A percentile compares a stretch with the other conserved stretches of the same genome.
Conservation (phyloP, 2,329 filamentous ascomycete species). For the Ascocoryne sarcoides region DNA sequence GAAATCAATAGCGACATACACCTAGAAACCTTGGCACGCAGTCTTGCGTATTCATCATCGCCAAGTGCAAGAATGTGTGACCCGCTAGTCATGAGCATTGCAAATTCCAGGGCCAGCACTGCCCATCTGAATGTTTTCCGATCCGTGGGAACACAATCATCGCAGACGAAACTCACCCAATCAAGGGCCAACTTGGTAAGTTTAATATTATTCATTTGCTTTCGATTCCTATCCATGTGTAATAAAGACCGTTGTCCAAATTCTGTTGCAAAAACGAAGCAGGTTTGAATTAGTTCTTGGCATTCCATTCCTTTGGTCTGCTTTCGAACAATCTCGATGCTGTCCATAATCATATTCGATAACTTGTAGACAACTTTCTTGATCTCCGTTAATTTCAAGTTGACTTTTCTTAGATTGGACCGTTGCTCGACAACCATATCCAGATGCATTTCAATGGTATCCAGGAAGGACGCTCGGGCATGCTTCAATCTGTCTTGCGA, state of each 20-base stretch:
- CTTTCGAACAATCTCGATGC: slow-evolving; percentile 82
- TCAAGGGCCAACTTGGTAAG: slow-evolving; percentile 87
- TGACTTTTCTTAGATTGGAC: slow-evolving; percentile 88
- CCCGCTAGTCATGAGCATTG: slow-evolving; percentile 93
- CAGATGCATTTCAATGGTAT: slow-evolving; percentile 73
- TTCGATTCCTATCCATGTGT: slow-evolving; percentile 91
- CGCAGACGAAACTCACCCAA: slow-evolving; percentile 97
- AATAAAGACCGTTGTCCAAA: slow-evolving; percentile 91
- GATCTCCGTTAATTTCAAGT: slow-evolving; percentile 83
- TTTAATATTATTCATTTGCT: slow-evolving; percentile 95
- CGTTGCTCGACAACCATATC: slow-evolving; percentile 86
- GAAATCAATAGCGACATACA: slow-evolving; percentile 97
- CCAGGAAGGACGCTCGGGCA: slow-evolving; percentile 69
- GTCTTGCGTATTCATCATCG: slow-evolving; percentile 74
- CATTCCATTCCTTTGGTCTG: slow-evolving; percentile 80
- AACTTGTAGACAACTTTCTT: slow-evolving; percentile 93
- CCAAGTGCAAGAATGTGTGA: slow-evolving; percentile 87
- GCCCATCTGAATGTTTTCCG: slow-evolving; percentile 97
- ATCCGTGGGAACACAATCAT: slow-evolving; percentile 90
- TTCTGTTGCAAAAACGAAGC: slow-evolving; percentile 97
- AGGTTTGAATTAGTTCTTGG: slow-evolving; percentile 93
- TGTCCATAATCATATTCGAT: slow-evolving; percentile 98
- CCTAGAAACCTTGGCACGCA: slow-evolving; percentile 83
- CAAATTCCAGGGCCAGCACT: slow-evolving; percentile 88
- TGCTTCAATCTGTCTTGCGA: slow-evolving; percentile 69